Base-by-base conservation (phyloP, 2,329 filamentous ascomycete species). In the Penicillium frequentans region DNA sequence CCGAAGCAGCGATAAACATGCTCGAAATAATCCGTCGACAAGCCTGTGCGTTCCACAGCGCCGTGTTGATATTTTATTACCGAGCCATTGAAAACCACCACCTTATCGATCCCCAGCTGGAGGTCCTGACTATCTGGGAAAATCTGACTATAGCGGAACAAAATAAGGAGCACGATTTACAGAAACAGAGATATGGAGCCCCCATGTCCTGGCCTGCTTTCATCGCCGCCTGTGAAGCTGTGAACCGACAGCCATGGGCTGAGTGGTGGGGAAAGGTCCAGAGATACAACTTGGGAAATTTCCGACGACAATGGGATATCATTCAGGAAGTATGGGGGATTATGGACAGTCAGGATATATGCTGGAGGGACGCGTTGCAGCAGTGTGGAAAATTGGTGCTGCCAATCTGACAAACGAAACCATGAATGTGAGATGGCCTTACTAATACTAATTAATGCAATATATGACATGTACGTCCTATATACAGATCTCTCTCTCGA, bases 191-290 rank as follows among this genome's bases (percentile, higher is more conserved):
- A 47, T 42, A 57, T 13, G 53, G 58, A 13, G 64, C 64, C 6
- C 60, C 63, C 3, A 65, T 66, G 55, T 65, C 64, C 5, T 66
- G 64, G 64, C 62, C 64, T 8, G 64, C 57, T 11, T 66, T 66
- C 14, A 63, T 66, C 48, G 64, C 63, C 21, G 57, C 63, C 14
- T 66, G 64, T 37, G 64, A 66, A 45, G 60, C 64, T 9, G 42
- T 16, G 6, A 27, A 50, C 21, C 60, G 60, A 21, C 35, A 58
- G 9, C 57, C 57, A n/a, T 66, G 64, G 64, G 45, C 55, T 31
- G 44, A 50, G 26, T 66, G 64, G 64, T 66, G 64, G 64, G 54
- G 52, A 9, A 39, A 49, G 6, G 60, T 66, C 27, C 52, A 64
- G 37, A 49, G 53, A 5, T 64, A 66, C 37, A 57, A 58, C 5